These are phyloP conservation scores for Paecilomyces sp. DNA, from an alignment of 2,329 filamentous ascomycete genomes.

Conservation along the genomic window DNA sequence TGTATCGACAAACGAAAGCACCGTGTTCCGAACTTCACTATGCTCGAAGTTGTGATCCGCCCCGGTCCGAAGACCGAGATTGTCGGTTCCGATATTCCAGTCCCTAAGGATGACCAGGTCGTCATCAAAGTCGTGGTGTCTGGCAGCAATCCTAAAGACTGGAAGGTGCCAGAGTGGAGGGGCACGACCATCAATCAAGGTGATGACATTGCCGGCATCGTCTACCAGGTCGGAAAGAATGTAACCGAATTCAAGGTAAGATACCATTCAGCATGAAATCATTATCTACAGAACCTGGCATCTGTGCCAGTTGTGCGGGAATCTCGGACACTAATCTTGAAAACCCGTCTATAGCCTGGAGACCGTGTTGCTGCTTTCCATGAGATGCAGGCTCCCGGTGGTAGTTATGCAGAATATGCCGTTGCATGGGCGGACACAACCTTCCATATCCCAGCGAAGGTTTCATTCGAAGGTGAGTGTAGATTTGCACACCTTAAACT, in stretches of 20 bases:
- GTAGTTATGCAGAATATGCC: conserved; percentile 52
- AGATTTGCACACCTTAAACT: background rate
- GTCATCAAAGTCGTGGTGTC: conserved; percentile 30
- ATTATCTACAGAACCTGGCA: background rate
- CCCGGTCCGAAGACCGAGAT: background rate
- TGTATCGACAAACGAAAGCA: background rate
- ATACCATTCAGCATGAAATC: background rate
- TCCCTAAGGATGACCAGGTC: conserved; percentile 22
- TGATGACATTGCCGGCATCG: conserved; percentile 46
- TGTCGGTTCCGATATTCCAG: conserved; percentile 23
- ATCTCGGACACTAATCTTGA: conserved; percentile 15
- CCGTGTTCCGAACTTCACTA: background rate
- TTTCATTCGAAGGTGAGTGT: conserved; percentile 44
- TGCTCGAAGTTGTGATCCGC: background rate
- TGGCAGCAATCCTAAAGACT: conserved; percentile 41
- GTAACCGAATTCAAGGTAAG: conserved; percentile 45
- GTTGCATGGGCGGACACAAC: conserved; percentile 47
- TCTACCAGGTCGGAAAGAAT: conserved; percentile 44
- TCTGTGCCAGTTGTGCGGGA: background rate
- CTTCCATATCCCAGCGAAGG: conserved; percentile 45
- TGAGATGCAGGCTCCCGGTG: conserved; percentile 43
- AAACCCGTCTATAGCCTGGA: conserved; percentile 44
- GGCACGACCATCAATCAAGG: conserved; percentile 35
- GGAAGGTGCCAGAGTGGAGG: conserved; percentile 21
- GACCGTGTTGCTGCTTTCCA: conserved; percentile 47